phyloP scores from a whole-genome alignment of 768 basidiomycete species.

The Goffeauzyma gilvescens region DNA sequence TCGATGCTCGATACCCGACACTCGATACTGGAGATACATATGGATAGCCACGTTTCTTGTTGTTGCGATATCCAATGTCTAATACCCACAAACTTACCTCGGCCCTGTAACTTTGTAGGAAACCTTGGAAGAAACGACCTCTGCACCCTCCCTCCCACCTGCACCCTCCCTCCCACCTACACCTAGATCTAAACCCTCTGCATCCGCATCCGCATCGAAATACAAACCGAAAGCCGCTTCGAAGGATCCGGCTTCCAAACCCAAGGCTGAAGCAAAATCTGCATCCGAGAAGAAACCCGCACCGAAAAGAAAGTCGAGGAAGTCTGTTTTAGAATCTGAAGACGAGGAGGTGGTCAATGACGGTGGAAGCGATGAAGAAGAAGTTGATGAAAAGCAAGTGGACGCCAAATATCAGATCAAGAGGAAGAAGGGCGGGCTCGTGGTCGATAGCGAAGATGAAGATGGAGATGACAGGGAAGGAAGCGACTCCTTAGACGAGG shows the following conservation, averaged over 20 bases:
- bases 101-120: not conserved
- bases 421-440: no score
- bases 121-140: not conserved
- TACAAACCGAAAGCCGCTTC: no score
- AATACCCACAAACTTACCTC: not conserved
- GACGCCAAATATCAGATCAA: no score
- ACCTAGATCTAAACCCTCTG: no score
- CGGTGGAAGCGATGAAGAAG: not conserved
- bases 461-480: not conserved
- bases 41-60: no score
- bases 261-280: not conserved
- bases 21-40: no score
- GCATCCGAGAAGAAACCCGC: not conserved
- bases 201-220: no score
- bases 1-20: no score
- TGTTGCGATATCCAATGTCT: no score
- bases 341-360: not conserved
- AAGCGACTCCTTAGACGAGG: not conserved
- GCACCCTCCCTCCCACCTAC: no score
- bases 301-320: not conserved
- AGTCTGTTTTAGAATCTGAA: not conserved
- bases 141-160: not conserved
- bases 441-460: not conserved
- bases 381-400: no score
- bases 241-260: not conserved